These are phyloP conservation scores for Coemansia sp. DNA, from an alignment of 192 early-diverging fungal species.

Conservation along the genomic window DNA sequence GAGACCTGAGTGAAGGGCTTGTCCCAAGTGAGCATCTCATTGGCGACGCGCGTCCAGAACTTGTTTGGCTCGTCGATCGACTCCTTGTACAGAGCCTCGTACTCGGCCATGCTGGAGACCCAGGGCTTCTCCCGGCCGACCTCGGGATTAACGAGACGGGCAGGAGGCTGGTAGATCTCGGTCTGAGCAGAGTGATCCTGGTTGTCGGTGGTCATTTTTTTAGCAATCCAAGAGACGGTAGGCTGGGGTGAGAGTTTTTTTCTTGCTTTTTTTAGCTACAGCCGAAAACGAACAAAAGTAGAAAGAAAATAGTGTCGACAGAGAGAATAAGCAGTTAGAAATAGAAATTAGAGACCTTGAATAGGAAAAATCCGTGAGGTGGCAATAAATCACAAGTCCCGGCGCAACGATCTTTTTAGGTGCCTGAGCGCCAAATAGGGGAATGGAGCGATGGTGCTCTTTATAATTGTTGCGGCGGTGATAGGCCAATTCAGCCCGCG, in stretches of 20 bases:
- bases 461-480: neutral
- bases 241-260: neutral
- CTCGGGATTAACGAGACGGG: slow-evolving; percentile 59
- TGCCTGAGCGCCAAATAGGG: neutral
- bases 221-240: neutral
- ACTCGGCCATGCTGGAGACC: slow-evolving; percentile 71
- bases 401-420: neutral
- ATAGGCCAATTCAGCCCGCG: neutral
- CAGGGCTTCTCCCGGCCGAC: slow-evolving; percentile 59
- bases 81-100: slow-evolving; percentile 76
- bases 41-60: slow-evolving; percentile 85
- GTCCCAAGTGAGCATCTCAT: slow-evolving; percentile 76
- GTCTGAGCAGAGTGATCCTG: slow-evolving; percentile 27
- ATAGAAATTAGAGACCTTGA: neutral
- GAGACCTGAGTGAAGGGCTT: slow-evolving; percentile 71
- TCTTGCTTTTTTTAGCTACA: neutral
- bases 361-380: neutral
- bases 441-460: neutral
- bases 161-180: slow-evolving; percentile 55
- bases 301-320: neutral
- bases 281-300: neutral
- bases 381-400: slow-evolving; percentile 1
- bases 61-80: slow-evolving; percentile 73
- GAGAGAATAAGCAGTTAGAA: neutral
- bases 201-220: slow-evolving; percentile 37